Conservation (phyloP, 2,329 filamentous ascomycete genomes). For the Ophiostoma quercus region DNA sequence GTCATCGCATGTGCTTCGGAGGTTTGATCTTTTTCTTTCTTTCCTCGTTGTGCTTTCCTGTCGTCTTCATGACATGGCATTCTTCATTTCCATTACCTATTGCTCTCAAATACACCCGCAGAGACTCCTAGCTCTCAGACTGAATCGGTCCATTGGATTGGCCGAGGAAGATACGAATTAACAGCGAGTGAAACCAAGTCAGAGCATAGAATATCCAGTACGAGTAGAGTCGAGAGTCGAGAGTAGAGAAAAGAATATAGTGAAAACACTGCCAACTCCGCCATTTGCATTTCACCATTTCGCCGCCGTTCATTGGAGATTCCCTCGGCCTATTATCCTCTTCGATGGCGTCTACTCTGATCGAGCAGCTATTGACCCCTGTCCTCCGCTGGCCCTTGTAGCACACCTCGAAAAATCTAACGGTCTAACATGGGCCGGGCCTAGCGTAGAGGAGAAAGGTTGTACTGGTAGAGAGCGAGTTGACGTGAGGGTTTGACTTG, state of each 20-base stretch:
- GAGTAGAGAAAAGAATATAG: too few relatives aligned
- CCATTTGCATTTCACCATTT: background rate
- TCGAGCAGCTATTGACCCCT: background rate
- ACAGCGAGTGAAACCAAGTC: conserved; percentile 7
- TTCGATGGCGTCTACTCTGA: background rate
- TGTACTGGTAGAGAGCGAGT: background rate
- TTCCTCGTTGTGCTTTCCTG: background rate
- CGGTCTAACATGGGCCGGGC: conserved; percentile 14
- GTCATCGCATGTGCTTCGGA: background rate
- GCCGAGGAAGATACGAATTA: conserved; percentile 16
- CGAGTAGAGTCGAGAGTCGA: background rate
- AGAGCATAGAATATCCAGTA: background rate
- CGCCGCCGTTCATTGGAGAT: background rate
- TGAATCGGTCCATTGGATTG: conserved; percentile 10
- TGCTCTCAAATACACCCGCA: background rate
- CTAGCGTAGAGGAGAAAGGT: conserved; percentile 14
- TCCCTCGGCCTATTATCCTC: background rate
- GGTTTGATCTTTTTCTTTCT: background rate
- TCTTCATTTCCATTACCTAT: background rate
- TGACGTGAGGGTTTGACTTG: background rate
- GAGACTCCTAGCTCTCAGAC: background rate
- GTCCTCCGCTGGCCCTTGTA: conserved; percentile 8
- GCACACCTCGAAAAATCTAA: background rate
- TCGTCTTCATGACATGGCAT: background rate
- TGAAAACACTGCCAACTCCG: background rate